Conservation (phyloP, 257 asterid species). For the Fraxinus pennsylvanica region DNA sequence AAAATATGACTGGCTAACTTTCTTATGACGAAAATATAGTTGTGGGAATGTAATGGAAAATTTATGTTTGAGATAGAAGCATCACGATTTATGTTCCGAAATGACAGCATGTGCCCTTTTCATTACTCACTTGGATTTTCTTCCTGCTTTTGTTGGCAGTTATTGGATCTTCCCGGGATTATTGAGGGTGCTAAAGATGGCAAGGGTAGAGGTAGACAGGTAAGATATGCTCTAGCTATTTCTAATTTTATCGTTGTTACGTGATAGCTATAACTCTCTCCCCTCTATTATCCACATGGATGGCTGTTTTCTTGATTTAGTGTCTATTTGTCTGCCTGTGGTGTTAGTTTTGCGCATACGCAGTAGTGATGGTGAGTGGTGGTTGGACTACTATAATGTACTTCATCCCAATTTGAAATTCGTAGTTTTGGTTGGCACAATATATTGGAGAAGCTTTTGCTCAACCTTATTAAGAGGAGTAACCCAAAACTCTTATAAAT, state of each 20-base stretch:
- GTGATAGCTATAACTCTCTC: not conserved
- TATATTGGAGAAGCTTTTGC: not conserved
- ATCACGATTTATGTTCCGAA: not conserved
- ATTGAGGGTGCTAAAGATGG: slow-evolving; percentile 99
- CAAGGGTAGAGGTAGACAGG: slow-evolving; percentile 99
- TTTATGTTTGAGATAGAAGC: not conserved
- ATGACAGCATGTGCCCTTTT: slow-evolving; percentile 19
- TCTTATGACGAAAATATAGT: too few relatives aligned
- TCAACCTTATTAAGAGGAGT: too few relatives aligned
- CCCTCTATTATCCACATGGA: not conserved
- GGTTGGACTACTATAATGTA: not conserved
- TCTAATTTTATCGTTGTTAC: not conserved
- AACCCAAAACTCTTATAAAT: too few relatives aligned
- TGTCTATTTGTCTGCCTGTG: not conserved
- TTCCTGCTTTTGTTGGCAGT: slow-evolving; percentile 46
- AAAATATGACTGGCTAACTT: too few relatives aligned
- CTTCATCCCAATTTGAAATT: not conserved
- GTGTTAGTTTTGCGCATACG: not conserved
- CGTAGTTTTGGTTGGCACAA: not conserved
- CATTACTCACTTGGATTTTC: slow-evolving; percentile 4
- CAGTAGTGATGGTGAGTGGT: not conserved
- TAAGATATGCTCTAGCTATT: slow-evolving; percentile 29
- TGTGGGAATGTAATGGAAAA: too few relatives aligned
- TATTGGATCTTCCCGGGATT: slow-evolving; percentile 97
- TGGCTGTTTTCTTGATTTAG: not conserved